Base-by-base conservation (phyloP, 2,329 filamentous ascomycete genomes). In the Colletotrichum orbiculare region DNA sequence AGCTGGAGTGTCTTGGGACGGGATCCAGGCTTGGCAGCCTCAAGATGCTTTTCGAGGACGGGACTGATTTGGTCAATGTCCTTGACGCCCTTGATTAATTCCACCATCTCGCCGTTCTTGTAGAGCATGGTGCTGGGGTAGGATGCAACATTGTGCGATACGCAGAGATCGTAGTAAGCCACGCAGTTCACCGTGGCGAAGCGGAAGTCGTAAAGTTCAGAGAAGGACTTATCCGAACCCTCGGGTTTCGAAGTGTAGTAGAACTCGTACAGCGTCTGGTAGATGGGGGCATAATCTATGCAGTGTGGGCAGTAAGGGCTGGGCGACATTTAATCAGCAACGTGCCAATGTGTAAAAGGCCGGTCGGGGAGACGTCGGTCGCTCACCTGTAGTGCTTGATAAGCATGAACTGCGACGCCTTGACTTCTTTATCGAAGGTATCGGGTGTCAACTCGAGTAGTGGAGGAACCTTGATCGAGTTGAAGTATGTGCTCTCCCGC, bases 181-280 rank as follows among this genome's bases (percentile, higher is more conserved):
- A 94, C 81, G 77, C 96, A 99, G 79, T 99, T 93, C 69, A 99
- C 80, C 63, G 86, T 88, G 37, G 86, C 95, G 74, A 99, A 97
- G 71, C 92, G 89, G 77, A 97, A 95, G 78, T 95, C 89, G 79
- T 98, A 98, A 76, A 89, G 96, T 59, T 89, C 84, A 38, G 89
- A 89, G 73, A 97, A 97, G 35, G 79, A 78, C 45, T 84, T 79
- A 79, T 87, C 68, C 75, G 82, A 71, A 79, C 85, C 79, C 77
- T 81, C 71, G 13, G 91, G 90, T 72, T 93, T 90, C 42, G 93
- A 96, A 42, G 94, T 97, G 81, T 93, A 82, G 81, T 97, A 99
- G 78, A 90, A 97, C 80, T 99, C 96, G 83, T 98, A 97, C 12
- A 95, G 78, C 6, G 94, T 97, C 79, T 98, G 94, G 83, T 89